Conservation (phyloP, 1,139 yeast species). For the Kodamaea anthophila region DNA sequence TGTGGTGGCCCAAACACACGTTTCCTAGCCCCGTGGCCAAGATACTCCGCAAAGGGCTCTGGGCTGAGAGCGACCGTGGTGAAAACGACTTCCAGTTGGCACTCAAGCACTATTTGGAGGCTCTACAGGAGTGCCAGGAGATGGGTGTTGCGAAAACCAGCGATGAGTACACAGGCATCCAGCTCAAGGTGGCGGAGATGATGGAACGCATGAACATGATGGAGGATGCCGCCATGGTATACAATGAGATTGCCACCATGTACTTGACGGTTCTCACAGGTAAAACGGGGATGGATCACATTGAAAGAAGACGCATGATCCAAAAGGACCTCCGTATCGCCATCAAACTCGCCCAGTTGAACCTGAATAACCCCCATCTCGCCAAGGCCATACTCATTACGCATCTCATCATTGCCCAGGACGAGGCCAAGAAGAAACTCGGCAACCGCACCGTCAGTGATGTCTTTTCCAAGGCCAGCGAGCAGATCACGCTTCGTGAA, state of each 20-base stretch:
- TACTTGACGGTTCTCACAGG: constrained; percentile 54
- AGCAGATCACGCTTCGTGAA: neutral
- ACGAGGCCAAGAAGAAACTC: constrained; percentile 12
- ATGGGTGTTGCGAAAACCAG: constrained; percentile 47
- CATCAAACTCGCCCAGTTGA: constrained; percentile 58
- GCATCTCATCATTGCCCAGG: constrained; percentile 62
- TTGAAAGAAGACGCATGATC: constrained; percentile 51
- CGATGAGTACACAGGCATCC: constrained; percentile 80
- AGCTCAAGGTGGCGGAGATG: constrained; percentile 82
- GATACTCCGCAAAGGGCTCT: constrained; percentile 63
- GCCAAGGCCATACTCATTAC: constrained; percentile 58
- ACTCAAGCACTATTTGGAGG: constrained; percentile 51
- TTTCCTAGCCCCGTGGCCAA: constrained; percentile 46
- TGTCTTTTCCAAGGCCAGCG: constrained; percentile 11
- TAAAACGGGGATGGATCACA: constrained; percentile 19
- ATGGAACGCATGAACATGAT: constrained; percentile 58
- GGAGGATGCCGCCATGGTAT: constrained; percentile 59
- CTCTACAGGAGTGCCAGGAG: constrained; percentile 38
- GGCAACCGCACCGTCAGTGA: constrained; percentile 2
- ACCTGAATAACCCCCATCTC: constrained; percentile 40
- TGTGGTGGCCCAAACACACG: constrained; percentile 58
- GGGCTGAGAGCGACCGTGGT: constrained; percentile 78
- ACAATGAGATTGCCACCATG: constrained; percentile 60
- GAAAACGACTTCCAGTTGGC: constrained; percentile 60
- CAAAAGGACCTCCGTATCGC: constrained; percentile 69